A percentile compares a stretch with the other conserved stretches of the same genome.
Conservation (phyloP, 257 asterid genomes). For the Jasminum sambac region DNA sequence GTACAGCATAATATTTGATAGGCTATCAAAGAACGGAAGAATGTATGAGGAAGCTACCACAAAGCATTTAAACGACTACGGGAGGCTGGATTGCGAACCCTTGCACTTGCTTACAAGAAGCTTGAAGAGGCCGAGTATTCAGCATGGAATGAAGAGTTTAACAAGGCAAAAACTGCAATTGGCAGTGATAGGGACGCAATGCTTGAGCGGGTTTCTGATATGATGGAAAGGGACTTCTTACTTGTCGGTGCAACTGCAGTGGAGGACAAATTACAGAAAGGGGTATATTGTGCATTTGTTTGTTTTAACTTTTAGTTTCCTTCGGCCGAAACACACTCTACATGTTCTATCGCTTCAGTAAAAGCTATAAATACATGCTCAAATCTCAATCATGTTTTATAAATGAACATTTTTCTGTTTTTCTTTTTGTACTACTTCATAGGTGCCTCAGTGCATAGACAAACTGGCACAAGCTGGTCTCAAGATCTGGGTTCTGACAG, state of each 20-base stretch:
- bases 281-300: conserved; percentile 58
- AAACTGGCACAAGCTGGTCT: conserved; percentile 98
- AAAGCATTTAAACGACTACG: conserved; percentile 85
- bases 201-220: conserved; percentile 84
- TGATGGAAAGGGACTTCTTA: conserved; percentile 85
- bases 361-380: neutral
- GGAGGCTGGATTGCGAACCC: conserved; percentile 93
- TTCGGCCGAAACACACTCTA: too few species aligned
- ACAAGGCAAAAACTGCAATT: conserved; percentile 75
- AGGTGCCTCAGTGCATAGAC: conserved; percentile 99
- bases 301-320: too few species aligned
- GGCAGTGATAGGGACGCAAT: conserved; percentile 76
- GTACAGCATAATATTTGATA: conserved; percentile 89
- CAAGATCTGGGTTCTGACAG: conserved; percentile 98
- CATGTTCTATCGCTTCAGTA: conserved; percentile 7
- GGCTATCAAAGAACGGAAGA: conserved; percentile 74
- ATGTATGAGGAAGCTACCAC: conserved; percentile 70
- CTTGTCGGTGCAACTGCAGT: conserved; percentile 99
- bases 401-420: conserved; percentile 1
- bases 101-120: conserved; percentile 89
- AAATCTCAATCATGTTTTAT: neutral
- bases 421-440: conserved; percentile 21
- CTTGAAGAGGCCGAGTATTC: conserved; percentile 73
- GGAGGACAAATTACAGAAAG: conserved; percentile 98
- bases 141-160: conserved; percentile 91